phyloP scores from a whole-genome alignment of 2,329 filamentous ascomycete species.

The Trichothecium roseum region DNA sequence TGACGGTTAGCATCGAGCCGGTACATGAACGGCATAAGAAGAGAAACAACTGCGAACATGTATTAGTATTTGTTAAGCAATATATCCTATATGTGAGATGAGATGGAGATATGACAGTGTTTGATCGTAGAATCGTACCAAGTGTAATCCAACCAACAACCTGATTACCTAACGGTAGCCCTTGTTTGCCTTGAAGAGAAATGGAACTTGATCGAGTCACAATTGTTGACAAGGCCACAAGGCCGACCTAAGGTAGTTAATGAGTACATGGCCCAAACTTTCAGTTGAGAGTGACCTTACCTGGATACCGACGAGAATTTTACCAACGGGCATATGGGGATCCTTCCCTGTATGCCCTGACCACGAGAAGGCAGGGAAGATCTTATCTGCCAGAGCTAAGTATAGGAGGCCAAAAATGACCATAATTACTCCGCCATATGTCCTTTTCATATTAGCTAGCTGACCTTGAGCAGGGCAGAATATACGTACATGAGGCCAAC shows the following conservation, averaged over 20 bases:
- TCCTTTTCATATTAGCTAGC: slow-evolving; percentile 30
- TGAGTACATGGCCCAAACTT: slow-evolving; percentile 5
- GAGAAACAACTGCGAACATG: slow-evolving; percentile 51
- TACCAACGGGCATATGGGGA: slow-evolving; percentile 35
- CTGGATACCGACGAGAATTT: slow-evolving; percentile 56
- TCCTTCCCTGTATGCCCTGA: slow-evolving; percentile 10
- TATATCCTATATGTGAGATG: not conserved
- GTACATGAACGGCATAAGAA: slow-evolving; percentile 74
- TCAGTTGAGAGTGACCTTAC: slow-evolving; percentile 22
- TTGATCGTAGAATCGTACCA: slow-evolving; percentile 42
- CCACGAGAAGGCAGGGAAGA: slow-evolving; percentile 34
- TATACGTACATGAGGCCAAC: slow-evolving; percentile 57
- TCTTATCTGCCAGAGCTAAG: slow-evolving; percentile 63
- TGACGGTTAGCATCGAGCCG: slow-evolving; percentile 70
- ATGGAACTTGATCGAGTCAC: slow-evolving; percentile 80
- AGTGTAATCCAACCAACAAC: slow-evolving; percentile 75
- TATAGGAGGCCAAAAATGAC: slow-evolving; percentile 65
- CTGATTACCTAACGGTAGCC: slow-evolving; percentile 80
- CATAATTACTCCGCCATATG: slow-evolving; percentile 71
- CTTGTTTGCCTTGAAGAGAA: slow-evolving; percentile 74
- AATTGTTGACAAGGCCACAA: slow-evolving; percentile 70
- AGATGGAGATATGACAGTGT: not conserved
- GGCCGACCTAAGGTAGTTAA: slow-evolving; percentile 45
- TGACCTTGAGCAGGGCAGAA: not conserved
- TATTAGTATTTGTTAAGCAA: slow-evolving; percentile 6